Conservation (phyloP, 2,329 filamentous ascomycete species). For the Aureobasidium sp. region DNA sequence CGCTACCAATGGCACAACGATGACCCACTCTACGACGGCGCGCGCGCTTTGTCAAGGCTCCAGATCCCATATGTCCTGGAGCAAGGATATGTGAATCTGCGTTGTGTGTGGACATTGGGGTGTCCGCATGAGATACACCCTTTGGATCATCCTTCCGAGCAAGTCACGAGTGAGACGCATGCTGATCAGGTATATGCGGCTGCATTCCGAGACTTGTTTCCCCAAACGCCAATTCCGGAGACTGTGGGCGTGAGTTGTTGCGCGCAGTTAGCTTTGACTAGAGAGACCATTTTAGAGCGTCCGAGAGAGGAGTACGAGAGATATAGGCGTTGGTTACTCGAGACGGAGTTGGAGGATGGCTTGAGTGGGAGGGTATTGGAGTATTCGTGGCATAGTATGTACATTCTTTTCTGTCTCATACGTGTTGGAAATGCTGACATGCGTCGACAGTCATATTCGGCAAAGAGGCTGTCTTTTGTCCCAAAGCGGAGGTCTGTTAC, state of each 20-base stretch:
- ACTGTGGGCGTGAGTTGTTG: conserved; percentile 47
- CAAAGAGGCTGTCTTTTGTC: conserved; percentile 47
- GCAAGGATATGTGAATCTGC: conserved; percentile 49
- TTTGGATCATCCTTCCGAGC: conserved; percentile 30
- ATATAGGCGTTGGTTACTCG: conserved; percentile 43
- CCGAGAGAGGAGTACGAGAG: conserved; percentile 43
- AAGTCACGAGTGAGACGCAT: conserved; percentile 35
- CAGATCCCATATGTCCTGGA: conserved; percentile 42
- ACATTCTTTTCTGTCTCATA: background rate
- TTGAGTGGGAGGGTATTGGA: conserved; percentile 50
- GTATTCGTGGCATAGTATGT: conserved; percentile 49
- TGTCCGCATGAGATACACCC: conserved; percentile 48
- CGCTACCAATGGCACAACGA: conserved; percentile 54
- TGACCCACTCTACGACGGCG: conserved; percentile 39
- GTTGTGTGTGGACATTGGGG: conserved; percentile 47
- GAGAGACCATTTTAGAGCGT: conserved; percentile 40
- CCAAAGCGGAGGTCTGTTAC: conserved; percentile 55
- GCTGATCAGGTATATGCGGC: conserved; percentile 44
- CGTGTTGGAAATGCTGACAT: background rate
- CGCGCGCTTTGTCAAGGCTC: conserved; percentile 43
- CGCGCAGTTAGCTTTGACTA: conserved; percentile 49
- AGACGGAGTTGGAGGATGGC: conserved; percentile 42
- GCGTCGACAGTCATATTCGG: conserved; percentile 15
- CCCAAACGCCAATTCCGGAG: conserved; percentile 33
- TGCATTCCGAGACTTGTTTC: conserved; percentile 46